Conservation (phyloP, 179 eudicot genomes). For the Silene coronaria region DNA sequence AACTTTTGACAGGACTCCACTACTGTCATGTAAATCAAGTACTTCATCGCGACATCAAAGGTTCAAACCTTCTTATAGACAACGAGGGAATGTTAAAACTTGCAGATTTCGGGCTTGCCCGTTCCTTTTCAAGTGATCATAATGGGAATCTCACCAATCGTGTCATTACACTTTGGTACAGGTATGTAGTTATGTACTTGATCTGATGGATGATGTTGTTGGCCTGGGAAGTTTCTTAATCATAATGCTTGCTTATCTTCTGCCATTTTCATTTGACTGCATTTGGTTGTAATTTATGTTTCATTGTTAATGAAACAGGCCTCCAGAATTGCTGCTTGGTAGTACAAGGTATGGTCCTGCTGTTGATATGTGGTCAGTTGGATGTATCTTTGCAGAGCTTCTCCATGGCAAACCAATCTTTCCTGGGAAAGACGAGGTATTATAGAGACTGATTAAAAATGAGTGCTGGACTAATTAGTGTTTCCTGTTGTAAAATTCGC, state of each 20-base stretch:
- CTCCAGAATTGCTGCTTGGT: slow-evolving; percentile 51
- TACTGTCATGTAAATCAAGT: slow-evolving; percentile 97
- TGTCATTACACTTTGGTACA: slow-evolving; percentile 93
- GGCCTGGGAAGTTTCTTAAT: not conserved
- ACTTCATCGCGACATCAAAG: slow-evolving; percentile 96
- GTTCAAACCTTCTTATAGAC: slow-evolving; percentile 89
- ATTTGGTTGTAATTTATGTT: not conserved
- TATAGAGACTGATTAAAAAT: not conserved
- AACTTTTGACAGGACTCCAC: slow-evolving; percentile 90
- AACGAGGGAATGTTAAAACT: slow-evolving; percentile 91
- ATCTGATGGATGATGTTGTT: not conserved
- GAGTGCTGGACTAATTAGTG: not conserved
- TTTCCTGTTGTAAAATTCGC: not conserved
- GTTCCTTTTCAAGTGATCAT: slow-evolving; percentile 77
- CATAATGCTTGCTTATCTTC: not conserved
- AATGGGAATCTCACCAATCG: slow-evolving; percentile 92
- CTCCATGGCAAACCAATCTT: slow-evolving; percentile 43
- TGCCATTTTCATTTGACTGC: not conserved
- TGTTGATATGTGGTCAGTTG: slow-evolving; percentile 61
- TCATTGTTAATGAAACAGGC: slow-evolving; percentile 27
- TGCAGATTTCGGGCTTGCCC: slow-evolving; percentile 97
- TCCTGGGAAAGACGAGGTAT: slow-evolving; percentile 49
- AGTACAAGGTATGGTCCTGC: slow-evolving; percentile 54
- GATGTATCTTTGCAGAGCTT: slow-evolving; percentile 54
- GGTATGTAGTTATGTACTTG: slow-evolving; percentile 40